Evolutionary conservation across 2,329 filamentous ascomycete species (phyloP).

Genomic region (Didymella keratinophila): DNA sequence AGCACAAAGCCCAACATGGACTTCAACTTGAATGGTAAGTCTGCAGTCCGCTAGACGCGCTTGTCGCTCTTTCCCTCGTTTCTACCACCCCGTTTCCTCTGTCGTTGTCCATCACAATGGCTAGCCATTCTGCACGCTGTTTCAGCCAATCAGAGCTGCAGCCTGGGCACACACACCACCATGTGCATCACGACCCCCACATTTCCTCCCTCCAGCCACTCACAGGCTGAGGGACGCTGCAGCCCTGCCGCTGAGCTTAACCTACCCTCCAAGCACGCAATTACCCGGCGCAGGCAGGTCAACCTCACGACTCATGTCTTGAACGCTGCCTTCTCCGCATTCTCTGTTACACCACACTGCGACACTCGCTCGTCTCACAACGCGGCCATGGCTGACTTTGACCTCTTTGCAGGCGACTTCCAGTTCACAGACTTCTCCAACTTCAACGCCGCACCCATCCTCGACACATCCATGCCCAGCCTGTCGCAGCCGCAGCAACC

Average conservation of each 20-base stretch:
- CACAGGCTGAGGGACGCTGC: slow-evolving; percentile 28
- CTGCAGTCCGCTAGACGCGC: slow-evolving; percentile 20
- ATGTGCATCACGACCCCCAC: slow-evolving; percentile 43
- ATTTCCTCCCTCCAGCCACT: slow-evolving; percentile 34
- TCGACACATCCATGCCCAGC: slow-evolving; percentile 42
- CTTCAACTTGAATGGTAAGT: slow-evolving; percentile 48
- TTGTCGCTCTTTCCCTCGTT: slow-evolving; percentile 17
- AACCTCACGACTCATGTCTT: slow-evolving; percentile 13
- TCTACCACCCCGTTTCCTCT: not conserved
- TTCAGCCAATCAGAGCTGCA: slow-evolving; percentile 34
- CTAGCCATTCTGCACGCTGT: slow-evolving; percentile 24
- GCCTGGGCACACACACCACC: slow-evolving; percentile 3
- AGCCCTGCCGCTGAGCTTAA: slow-evolving; percentile 34
- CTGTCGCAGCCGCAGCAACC: slow-evolving; percentile 39
- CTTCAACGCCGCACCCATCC: slow-evolving; percentile 45
- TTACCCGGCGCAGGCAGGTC: slow-evolving; percentile 26
- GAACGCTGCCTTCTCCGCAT: slow-evolving; percentile 6
- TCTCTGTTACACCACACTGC: slow-evolving; percentile 10
- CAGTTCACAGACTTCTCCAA: slow-evolving; percentile 57
- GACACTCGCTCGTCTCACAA: slow-evolving; percentile 8
- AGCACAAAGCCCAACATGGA: slow-evolving; percentile 43
- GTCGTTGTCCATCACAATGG: slow-evolving; percentile 21
- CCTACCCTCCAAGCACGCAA: slow-evolving; percentile 49
- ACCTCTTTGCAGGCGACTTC: slow-evolving; percentile 52
- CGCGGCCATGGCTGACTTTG: slow-evolving; percentile 47